Evolutionary conservation across 768 basidiomycete species (phyloP), one percentile per base, ranked within the genome.

Genomic region (Roridomyces roridus): DNA sequence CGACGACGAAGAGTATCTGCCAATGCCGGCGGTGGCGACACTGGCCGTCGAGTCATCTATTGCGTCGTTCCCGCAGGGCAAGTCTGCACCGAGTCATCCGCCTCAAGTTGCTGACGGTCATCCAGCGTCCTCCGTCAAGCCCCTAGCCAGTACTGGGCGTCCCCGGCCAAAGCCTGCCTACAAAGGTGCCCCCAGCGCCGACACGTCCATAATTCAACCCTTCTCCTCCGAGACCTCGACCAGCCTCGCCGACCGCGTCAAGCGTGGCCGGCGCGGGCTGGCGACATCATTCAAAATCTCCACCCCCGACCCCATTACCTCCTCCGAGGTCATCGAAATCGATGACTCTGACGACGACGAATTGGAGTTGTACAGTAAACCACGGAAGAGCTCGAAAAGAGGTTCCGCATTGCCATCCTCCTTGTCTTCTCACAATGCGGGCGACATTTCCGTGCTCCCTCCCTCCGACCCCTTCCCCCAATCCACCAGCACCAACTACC

Each of bases 211-310:
- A 9, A 51, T 62, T 14, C 45, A 47, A 0, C 36, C 53, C 12
- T 62, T 49, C 39, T 51, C n/a, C n/a, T n/a, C 59, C 42, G 59
- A 52, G 0, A 26, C 28, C 21, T 5, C 36, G 9, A 57, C 31
- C 48, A 62, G 47, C 10, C 56, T 54, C 23, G 57, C 56, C 8
- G 61, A 63, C n/a, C 61, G 61, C 39, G 45, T 59, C 7, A 63
- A 63, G 35, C 51, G 51, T 41, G 57, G 57, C 15, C 18, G 15
- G 3, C 46, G 58, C n/a, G 45, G 14, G 0, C 29, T n/a, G n/a
- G n/a, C n/a, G n/a, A n/a, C n/a, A n/a, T n/a, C 39, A 21, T n/a
- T 28, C 6, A 50, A 50, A 29, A 5, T n/a, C 14, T 49, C 48
- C 24, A 28, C 47, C 7, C 24, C 34, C 1, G 41, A 23, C 18